These are phyloP conservation scores for Smithsoniella earleae DNA, from an alignment of 163 green algal species.

Conservation along the genomic window DNA sequence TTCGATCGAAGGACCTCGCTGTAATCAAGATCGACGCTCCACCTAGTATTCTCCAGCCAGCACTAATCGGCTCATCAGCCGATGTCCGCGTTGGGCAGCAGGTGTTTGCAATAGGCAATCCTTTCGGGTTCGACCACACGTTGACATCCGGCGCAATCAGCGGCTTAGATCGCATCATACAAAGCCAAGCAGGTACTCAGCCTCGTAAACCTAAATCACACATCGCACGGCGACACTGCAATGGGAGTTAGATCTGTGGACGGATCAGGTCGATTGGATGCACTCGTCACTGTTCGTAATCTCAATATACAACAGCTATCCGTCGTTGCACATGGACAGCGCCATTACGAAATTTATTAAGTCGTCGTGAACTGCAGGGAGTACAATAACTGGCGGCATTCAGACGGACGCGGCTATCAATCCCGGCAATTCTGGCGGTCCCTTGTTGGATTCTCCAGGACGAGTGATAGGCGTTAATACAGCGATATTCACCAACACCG, in stretches of 20 bases:
- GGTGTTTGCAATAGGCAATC: conserved; percentile 67
- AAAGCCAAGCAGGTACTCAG: conserved; percentile 17
- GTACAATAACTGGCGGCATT: conserved; percentile 29
- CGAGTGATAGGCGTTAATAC: conserved; percentile 78
- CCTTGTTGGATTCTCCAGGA: conserved; percentile 51
- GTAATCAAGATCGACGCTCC: conserved; percentile 56
- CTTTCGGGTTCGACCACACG: conserved; percentile 80
- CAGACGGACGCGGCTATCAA: conserved; percentile 66
- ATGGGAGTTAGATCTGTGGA: neutral
- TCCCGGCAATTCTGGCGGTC: conserved; percentile 46
- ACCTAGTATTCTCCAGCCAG: conserved; percentile 36
- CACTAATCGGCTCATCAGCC: conserved; percentile 41
- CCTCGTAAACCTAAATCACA: neutral
- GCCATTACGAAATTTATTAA: neutral
- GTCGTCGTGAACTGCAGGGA: neutral
- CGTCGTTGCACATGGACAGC: no score
- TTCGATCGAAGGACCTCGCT: conserved; percentile 53
- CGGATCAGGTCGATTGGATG: neutral
- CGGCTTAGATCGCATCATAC: neutral
- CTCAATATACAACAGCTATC: no score
- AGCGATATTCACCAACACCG: conserved; percentile 59
- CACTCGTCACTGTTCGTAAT: no score
- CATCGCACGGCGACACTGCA: conserved; percentile 25
- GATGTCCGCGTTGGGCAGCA: conserved; percentile 53
- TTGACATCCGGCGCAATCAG: conserved; percentile 50